Conservation (phyloP, 495 filamentous ascomycete genomes). For the Penicillium salamii region DNA sequence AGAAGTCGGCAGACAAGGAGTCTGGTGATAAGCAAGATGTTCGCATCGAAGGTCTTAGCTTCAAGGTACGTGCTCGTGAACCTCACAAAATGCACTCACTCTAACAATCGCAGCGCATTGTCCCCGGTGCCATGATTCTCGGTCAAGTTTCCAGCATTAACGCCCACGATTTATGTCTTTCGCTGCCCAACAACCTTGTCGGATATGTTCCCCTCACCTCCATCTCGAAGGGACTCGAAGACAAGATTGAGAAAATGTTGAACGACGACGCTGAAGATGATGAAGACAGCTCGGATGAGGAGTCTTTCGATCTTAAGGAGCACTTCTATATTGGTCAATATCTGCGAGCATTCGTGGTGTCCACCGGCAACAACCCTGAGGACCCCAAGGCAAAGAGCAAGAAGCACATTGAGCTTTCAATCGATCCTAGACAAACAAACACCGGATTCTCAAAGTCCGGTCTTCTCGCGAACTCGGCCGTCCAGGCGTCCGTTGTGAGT, state of each 20-base stretch:
- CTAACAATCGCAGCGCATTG: constrained; percentile 64
- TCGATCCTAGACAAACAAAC: constrained; percentile 75
- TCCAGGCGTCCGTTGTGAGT: constrained; percentile 86
- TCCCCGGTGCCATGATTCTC: constrained; percentile 79
- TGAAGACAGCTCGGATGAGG: constrained; percentile 52
- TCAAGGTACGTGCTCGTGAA: constrained; percentile 60
- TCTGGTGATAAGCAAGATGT: constrained; percentile 52
- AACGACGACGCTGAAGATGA: constrained; percentile 53
- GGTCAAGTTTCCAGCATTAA: constrained; percentile 84
- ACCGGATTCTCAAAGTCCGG: constrained; percentile 65
- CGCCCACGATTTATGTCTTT: constrained; percentile 69
- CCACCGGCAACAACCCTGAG: constrained; percentile 52
- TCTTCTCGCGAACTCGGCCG: constrained; percentile 64
- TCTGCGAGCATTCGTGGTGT: constrained; percentile 78
- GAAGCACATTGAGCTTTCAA: constrained; percentile 77
- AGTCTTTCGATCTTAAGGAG: constrained; percentile 62
- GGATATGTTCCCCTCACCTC: constrained; percentile 90
- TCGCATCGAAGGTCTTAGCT: constrained; percentile 82
- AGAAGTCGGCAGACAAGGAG: constrained; percentile 45
- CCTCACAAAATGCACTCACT: background rate
- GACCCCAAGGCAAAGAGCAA: constrained; percentile 66
- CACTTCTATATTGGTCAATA: constrained; percentile 86
- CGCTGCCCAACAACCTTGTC: constrained; percentile 86
- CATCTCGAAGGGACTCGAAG: constrained; percentile 71
- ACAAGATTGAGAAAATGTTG: constrained; percentile 62